A percentile compares a stretch with the other conserved stretches of the same genome.
phyloP scores from a whole-genome alignment of 805 yeast species.

The Metschnikowia santaceciliae region DNA sequence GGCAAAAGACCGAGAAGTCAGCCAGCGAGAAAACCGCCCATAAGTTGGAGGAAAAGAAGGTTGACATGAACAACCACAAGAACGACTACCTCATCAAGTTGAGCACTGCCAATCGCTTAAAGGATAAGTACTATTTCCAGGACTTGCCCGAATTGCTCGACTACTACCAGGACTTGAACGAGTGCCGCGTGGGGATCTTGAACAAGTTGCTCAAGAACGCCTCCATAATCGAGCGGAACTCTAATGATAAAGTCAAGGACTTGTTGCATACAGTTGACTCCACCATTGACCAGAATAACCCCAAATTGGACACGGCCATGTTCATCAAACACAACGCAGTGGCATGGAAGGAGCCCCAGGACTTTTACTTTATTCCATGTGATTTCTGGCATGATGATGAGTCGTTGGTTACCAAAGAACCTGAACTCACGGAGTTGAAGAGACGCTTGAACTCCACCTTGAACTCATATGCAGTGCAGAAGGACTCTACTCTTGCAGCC shows the following conservation, averaged over 20 bases:
- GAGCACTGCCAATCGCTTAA: conserved; percentile 81
- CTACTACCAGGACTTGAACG: conserved; percentile 77
- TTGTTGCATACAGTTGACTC: conserved; percentile 48
- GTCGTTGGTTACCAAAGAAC: conserved; percentile 53
- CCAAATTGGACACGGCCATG: conserved; percentile 80
- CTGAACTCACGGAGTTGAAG: conserved; percentile 55
- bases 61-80: conserved; percentile 84
- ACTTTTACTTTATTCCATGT: conserved; percentile 81
- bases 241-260: conserved; percentile 44
- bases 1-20: conserved; percentile 66
- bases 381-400: conserved; percentile 98
- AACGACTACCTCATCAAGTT: conserved; percentile 78
- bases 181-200: conserved; percentile 65
- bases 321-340: conserved; percentile 79
- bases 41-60: conserved; percentile 57
- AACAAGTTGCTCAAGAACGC: conserved; percentile 69
- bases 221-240: conserved; percentile 50
- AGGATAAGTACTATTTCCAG: conserved; percentile 89
- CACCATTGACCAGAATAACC: conserved; percentile 66
- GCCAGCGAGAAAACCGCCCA: conserved; percentile 46
- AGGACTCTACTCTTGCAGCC: conserved; percentile 42
- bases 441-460: conserved; percentile 43
- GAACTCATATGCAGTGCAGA: conserved; percentile 35
- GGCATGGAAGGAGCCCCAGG: conserved; percentile 81
- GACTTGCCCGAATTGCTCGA: conserved; percentile 90